A percentile compares a stretch with the other conserved stretches of the same genome.
Evolutionary conservation across 2,329 filamentous ascomycete species (phyloP).

Genomic region (Exophiala bonariae): DNA sequence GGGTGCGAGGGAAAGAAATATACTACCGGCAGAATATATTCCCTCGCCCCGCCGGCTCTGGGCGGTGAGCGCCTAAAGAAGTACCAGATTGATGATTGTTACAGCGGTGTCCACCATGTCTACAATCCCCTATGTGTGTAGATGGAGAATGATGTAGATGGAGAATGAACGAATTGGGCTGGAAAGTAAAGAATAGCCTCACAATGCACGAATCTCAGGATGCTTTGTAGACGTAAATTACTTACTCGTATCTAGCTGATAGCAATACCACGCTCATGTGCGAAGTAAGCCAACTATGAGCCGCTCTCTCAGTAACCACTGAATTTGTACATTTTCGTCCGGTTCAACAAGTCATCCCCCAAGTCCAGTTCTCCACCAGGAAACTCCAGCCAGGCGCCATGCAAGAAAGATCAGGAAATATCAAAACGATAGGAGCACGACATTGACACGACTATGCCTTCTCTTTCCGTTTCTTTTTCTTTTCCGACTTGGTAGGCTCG

Average conservation of each 20-base stretch:
- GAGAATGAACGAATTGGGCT: too few relatives aligned
- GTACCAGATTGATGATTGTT: not conserved
- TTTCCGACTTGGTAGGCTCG: constrained; percentile 54
- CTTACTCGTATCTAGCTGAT: not conserved
- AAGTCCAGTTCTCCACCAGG: constrained; percentile 15
- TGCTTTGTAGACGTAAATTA: not conserved
- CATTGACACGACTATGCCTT: constrained; percentile 36
- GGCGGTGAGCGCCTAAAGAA: not conserved
- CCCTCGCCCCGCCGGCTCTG: not conserved
- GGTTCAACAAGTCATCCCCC: constrained; percentile 10
- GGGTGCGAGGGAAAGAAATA: not conserved
- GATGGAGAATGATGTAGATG: too few relatives aligned
- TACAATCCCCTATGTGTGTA: too few relatives aligned
- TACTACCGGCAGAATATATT: constrained; percentile 6
- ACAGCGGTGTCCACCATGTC: too few relatives aligned
- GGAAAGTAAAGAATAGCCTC: too few relatives aligned
- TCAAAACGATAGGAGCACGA: constrained; percentile 26
- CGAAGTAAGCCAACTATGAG: constrained; percentile 9
- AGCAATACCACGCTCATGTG: constrained; percentile 5
- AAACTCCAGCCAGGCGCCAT: constrained; percentile 26
- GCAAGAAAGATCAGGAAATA: constrained; percentile 31
- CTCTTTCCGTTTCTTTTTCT: constrained; percentile 47
- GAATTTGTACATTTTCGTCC: constrained; percentile 22
- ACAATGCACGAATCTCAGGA: too few relatives aligned
- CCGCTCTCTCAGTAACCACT: not conserved